Evolutionary conservation across 352 stramenopile genomes (phyloP), one percentile per base, ranked within the genome.

Genomic region (Phytophthora hybrid): DNA sequence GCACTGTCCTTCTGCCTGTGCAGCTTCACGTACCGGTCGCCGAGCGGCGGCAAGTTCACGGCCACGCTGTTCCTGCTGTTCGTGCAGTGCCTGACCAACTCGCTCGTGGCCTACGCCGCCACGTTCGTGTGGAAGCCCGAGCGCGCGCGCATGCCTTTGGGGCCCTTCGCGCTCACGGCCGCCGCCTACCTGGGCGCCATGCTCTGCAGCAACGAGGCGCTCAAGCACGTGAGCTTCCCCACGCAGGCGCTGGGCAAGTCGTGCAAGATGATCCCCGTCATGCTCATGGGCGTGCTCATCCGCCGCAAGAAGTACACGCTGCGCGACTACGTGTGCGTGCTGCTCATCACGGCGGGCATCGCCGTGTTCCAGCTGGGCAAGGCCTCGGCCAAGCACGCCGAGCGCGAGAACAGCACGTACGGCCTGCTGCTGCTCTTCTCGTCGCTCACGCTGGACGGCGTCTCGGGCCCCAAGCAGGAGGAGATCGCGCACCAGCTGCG

Each of bases 241-340:
- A 98, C 98, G 11, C 96, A 98, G 67, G 98, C 97, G n/a, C 89
- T 99, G 11, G 98, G 96, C 55, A 99, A 99, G 82, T 98, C 89
- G 76, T 98, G 97, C 78, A 99, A 99, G 80, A 99, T 99, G 97
- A 98, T 99, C 62, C 98, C 98, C 5, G 97, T 99, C 55, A 98
- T 98, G 93, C 73, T 98, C 74, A 97, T 97, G 88, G 93, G 93
- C 58, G 93, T 98, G 56, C 77, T 98, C 71, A 95, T 98, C 65
- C 89, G 92, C n/a, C 85, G 92, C 65, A 97, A 97, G 69, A 93
- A 94, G 56, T 98, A 98, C 78, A 91, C 84, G 41, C n/a, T 95
- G 54, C 81, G 85, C 31, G 92, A 98, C 72, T 98, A 97, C 79
- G 74, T 98, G 37, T 97, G 92, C 53, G 92, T 98, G 52, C 19